Base-by-base conservation (phyloP, 768 basidiomycete genomes). In the Ramaria rubella region DNA sequence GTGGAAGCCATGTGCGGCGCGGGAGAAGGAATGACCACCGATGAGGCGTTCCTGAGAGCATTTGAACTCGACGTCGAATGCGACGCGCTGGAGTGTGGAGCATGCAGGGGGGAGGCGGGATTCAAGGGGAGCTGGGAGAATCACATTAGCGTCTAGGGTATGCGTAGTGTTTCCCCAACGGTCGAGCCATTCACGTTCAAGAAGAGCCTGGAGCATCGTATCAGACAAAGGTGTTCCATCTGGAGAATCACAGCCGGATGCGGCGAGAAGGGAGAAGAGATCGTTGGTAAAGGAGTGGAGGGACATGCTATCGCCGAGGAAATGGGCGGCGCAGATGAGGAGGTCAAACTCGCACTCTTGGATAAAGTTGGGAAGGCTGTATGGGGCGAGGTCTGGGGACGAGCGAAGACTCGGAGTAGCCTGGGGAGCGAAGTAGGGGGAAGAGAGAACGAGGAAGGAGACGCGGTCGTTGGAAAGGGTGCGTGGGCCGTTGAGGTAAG, bases 291-390 rank as follows among this genome's bases (percentile, higher is more conserved):
- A 87, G 58, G 80, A 77, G 69, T 92, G 89, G 17, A 92, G 75
- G 1, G 89, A 86, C 84, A 91, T 90, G 23, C 91, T 90, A 65
- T 94, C 91, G 19, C 89, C 90, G 46, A 92, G 68, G 68, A 86
- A 92, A 66, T 94, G 91, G 6, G 86, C 81, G 3, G 86, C 83
- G 60, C 84, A 85, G 48, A 94, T 77, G 59, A 89, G 71, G 53
- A 91, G 69, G 64, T 91, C 81, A 63, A 76, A 83, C 51, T 78
- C 68, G 55, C 62, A 30, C 60, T 55, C 12, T 52, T 15, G n/a
- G n/a, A n/a, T n/a, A n/a, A n/a, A n/a, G 52, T 19, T 60, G 57
- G 50, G 54, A 57, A 26, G 24, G 34, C 23, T 60, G 52, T 51
- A 68, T 6, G 60, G 61, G 26, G 66, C 50, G 7, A 68, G 65